A percentile compares a stretch with the other conserved stretches of the same genome.
Conservation (phyloP, 2,329 filamentous ascomycete genomes). For the Phaeosphaeriaceae sp. region DNA sequence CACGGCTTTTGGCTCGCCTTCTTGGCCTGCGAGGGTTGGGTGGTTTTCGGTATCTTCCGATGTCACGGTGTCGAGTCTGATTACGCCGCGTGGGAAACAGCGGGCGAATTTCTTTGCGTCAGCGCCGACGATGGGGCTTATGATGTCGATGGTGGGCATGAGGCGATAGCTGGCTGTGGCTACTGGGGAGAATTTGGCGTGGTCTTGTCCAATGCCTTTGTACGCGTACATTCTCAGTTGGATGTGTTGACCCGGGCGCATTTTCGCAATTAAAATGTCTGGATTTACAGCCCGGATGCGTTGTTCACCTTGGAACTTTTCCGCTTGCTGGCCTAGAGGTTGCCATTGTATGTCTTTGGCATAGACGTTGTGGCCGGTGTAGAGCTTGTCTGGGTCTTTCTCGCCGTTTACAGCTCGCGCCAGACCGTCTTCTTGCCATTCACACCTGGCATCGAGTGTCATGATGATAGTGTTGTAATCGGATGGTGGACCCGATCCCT, state of each 20-base stretch:
- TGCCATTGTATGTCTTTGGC: conserved; percentile 69
- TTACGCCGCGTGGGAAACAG: conserved; percentile 90
- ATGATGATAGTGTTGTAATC: conserved; percentile 91
- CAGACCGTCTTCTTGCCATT: conserved; percentile 69
- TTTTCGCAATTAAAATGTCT: conserved; percentile 91
- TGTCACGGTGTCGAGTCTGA: conserved; percentile 77
- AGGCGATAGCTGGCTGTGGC: conserved; percentile 93
- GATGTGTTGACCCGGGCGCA: conserved; percentile 88
- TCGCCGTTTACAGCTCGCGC: conserved; percentile 69
- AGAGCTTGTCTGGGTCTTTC: conserved; percentile 82
- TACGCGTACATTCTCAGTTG: conserved; percentile 89
- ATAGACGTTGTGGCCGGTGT: conserved; percentile 76
- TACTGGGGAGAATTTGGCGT: conserved; percentile 96
- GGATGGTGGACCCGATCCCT: conserved; percentile 52
- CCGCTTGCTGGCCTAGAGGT: conserved; percentile 67
- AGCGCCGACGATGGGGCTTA: conserved; percentile 79
- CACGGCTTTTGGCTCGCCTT: conserved; percentile 85
- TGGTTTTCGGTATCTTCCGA: conserved; percentile 65
- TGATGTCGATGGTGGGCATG: conserved; percentile 85
- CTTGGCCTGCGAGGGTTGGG: conserved; percentile 73
- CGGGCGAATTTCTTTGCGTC: conserved; percentile 88
- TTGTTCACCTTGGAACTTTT: conserved; percentile 55
- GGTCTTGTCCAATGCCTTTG: conserved; percentile 91
- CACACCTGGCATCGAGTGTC: conserved; percentile 78
- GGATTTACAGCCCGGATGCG: conserved; percentile 82